Evolutionary conservation across 2,329 filamentous ascomycete species (phyloP), one percentile per base, ranked within the genome.

Genomic region (Aspergillus clavatus): DNA sequence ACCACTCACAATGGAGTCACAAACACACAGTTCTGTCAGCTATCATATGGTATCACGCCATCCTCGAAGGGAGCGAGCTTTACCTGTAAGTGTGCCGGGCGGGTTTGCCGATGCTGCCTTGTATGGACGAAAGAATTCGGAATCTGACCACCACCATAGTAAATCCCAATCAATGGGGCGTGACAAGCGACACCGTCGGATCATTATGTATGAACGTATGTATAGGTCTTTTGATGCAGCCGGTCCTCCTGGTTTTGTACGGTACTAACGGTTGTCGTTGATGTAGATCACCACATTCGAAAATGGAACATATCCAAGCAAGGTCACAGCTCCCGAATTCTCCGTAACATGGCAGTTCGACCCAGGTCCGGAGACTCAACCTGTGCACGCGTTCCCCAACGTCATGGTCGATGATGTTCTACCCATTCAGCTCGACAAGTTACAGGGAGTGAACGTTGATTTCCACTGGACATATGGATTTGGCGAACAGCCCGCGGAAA

Each of bases 341-440:
- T 74, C 69, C 10, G 69, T 76, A n/a, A 77, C 75, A 29, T 80
- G 77, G 77, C 57, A 74, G 51, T 80, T 74, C 48, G 63, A 70
- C 7, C 65, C 55, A n/a, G 71, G 67, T 22, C 61, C 68, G 3
- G 53, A 56, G 40, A 67, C 56, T 16, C 65, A 71, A 21, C 75
- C 75, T 18, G 77, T 79, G 48, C 77, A 79, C 52, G 78, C 76
- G 11, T 80, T 72, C 57, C 71, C 77, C 52, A 80, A 80, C 59
- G 69, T 77, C 56, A 71, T 72, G 55, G 55, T 79, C 33, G 71
- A 75, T 33, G 59, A 61, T 18, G 59, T 69, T 14, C 67, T 80
- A 18, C 78, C 77, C 0, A 55, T 69, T 12, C 50, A 59, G 28
- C 57, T 80, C 19, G 52, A 58, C 16, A 52, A 61, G 22, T 59